Conservation (phyloP, 2,329 filamentous ascomycete species). For the Neobulgaria alba region DNA sequence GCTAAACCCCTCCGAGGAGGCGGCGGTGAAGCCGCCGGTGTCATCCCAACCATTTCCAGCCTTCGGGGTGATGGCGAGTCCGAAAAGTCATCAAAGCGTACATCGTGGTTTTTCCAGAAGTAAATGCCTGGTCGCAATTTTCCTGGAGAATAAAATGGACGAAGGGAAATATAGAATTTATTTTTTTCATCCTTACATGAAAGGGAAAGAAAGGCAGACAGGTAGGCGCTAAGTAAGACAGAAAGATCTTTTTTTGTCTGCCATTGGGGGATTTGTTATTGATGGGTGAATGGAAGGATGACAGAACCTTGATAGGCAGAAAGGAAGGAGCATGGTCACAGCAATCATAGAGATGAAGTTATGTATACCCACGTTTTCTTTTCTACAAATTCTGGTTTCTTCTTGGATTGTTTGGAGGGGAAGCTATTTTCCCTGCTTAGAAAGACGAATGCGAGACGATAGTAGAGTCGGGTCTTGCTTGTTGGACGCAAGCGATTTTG, state of each 20-base stretch:
- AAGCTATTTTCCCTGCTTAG: not conserved
- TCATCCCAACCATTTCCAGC: constrained; percentile 48
- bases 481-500: too few relatives aligned
- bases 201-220: too few relatives aligned
- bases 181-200: not conserved
- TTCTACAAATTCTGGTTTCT: too few relatives aligned
- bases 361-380: constrained; percentile 27
- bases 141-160: not conserved
- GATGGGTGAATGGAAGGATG: not conserved
- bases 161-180: not conserved
- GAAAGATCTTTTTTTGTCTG: not conserved
- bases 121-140: constrained; percentile 12
- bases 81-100: constrained; percentile 18
- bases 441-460: too few relatives aligned
- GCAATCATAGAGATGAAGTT: constrained; percentile 13
- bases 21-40: constrained; percentile 25
- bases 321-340: not conserved
- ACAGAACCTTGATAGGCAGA: constrained; percentile 1
- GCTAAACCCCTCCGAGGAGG: constrained; percentile 61
- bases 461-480: too few relatives aligned
- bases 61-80: constrained; percentile 44
- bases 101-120: constrained; percentile 31
- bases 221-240: not conserved
- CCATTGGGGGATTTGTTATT: not conserved
- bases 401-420: constrained; percentile 4